Evolutionary conservation across 805 yeast species (phyloP).

Genomic region (Saccharomycopsis vini): DNA sequence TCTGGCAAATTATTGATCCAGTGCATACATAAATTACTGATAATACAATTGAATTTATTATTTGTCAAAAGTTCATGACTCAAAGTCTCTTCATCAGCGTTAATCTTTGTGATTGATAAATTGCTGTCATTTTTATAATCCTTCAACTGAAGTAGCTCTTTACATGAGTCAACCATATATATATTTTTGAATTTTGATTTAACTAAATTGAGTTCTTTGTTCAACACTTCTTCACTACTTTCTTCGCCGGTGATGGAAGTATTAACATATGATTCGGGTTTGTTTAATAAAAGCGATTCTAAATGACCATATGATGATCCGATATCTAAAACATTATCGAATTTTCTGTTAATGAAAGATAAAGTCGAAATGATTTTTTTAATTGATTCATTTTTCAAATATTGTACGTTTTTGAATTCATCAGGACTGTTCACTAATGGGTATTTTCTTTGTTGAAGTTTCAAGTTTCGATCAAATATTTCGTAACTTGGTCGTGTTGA

Average conservation of each 20-base stretch:
- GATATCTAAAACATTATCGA: slow-evolving; percentile 54
- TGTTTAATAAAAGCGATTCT: slow-evolving; percentile 22
- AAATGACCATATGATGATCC: slow-evolving; percentile 69
- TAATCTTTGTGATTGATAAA: slow-evolving; percentile 41
- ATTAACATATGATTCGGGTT: neutral
- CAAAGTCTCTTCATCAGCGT: slow-evolving; percentile 62
- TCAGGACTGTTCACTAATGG: slow-evolving; percentile 34
- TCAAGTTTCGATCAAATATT: slow-evolving; percentile 58
- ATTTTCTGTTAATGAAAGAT: slow-evolving; percentile 59
- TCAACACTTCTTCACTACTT: slow-evolving; percentile 34
- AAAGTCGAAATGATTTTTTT: slow-evolving; percentile 63
- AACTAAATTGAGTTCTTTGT: slow-evolving; percentile 46
- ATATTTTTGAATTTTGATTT: slow-evolving; percentile 43
- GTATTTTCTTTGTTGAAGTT: slow-evolving; percentile 48
- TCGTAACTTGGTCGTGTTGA: slow-evolving; percentile 23
- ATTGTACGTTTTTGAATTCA: slow-evolving; percentile 52
- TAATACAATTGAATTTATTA: slow-evolving; percentile 54
- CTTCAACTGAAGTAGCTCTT: slow-evolving; percentile 42
- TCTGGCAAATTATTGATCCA: slow-evolving; percentile 84
- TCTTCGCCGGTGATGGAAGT: slow-evolving; percentile 11
- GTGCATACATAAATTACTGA: slow-evolving; percentile 66
- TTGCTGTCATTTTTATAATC: slow-evolving; percentile 23
- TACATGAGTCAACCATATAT: slow-evolving; percentile 60
- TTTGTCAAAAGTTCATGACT: slow-evolving; percentile 33
- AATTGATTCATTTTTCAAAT: slow-evolving; percentile 68